Conservation (phyloP, 2,329 filamentous ascomycete genomes). For the Laburnicola sp. region DNA sequence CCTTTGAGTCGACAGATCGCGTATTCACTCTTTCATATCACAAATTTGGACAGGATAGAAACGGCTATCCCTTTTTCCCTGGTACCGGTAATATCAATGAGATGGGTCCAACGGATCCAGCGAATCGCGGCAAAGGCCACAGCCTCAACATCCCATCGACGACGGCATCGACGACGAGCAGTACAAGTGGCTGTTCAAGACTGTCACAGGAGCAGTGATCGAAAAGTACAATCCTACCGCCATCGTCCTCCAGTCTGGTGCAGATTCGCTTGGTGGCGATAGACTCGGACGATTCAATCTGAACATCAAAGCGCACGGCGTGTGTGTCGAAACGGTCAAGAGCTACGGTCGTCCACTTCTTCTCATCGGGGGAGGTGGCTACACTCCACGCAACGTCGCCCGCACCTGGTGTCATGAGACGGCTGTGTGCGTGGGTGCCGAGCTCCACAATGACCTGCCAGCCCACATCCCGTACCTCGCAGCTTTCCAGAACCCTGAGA, state of each 20-base stretch:
- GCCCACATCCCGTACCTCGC: slow-evolving; percentile 80
- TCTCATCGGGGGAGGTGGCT: slow-evolving; percentile 91
- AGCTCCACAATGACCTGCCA: slow-evolving; percentile 74
- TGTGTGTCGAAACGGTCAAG: slow-evolving; percentile 89
- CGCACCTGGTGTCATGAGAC: slow-evolving; percentile 98
- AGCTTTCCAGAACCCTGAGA: slow-evolving; percentile 80
- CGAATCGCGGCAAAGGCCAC: slow-evolving; percentile 86
- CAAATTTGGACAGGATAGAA: slow-evolving; percentile 77
- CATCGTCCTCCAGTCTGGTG: slow-evolving; percentile 93
- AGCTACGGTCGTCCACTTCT: slow-evolving; percentile 77
- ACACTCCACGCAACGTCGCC: slow-evolving; percentile 94
- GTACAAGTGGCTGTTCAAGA: slow-evolving; percentile 83
- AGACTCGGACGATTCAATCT: slow-evolving; percentile 94
- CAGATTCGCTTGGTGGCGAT: slow-evolving; percentile 91
- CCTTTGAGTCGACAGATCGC: slow-evolving; percentile 84
- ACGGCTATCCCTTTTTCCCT: slow-evolving; percentile 71
- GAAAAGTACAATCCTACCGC: slow-evolving; percentile 84
- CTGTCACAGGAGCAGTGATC: slow-evolving; percentile 75
- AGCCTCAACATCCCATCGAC: slow-evolving; percentile 84
- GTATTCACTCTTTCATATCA: slow-evolving; percentile 95
- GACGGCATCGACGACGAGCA: slow-evolving; percentile 91
- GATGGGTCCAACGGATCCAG: slow-evolving; percentile 79
- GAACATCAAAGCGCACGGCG: slow-evolving; percentile 90
- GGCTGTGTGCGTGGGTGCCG: slow-evolving; percentile 77
- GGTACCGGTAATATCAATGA: slow-evolving; percentile 86